Evolutionary conservation across 257 asterid genomes (phyloP), one percentile per base, ranked within the genome.

Genomic region (Paulownia fortunei): DNA sequence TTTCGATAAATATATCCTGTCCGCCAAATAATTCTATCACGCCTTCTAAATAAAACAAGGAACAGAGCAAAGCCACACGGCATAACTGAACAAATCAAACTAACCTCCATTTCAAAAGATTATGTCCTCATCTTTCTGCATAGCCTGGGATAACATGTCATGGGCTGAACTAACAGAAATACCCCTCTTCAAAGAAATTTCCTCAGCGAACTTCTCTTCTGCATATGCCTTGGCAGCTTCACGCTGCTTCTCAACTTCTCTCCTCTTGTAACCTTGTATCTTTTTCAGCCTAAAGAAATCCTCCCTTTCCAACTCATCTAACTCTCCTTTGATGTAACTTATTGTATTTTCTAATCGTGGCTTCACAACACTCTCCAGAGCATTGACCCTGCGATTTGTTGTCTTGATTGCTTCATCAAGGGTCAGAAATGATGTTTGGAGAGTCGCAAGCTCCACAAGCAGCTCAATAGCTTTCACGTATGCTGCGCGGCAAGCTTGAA

Each of bases 381-480:
- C 92, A 67, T 83, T 87, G 69, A 87, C 92, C 82, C 92, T 87
- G 37, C 89, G 87, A n/a, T 87, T 87, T 41, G 92, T 87, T 72
- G 92, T 87, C 85, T 87, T 85, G 83, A 87, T 87, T 13, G 92
- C 92, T 23, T 86, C 89, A 44, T 87, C 92, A 19, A 87, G 92
- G 79, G 92, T 87, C 85, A 83, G 62, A 80, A 86, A 86, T 15
- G 90, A 86, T 13, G 88, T 86, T 59, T 86, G 90, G 69, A 86
- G 88, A 65, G 84, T 79, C 27, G 86, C 90, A 54, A 86, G 90
- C 77, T 86, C 90, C 4, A 86, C 89, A 30, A 87, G 86, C 8
- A 87, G 89, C 87, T 87, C 89, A 8, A 87, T 87, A 2, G 92
- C 76, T 75, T 87, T 83, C 78, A 87, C 84, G 13, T 87, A 87